Evolutionary conservation across 768 basidiomycete genomes (phyloP).

Genomic region (Podaxis sp.): DNA sequence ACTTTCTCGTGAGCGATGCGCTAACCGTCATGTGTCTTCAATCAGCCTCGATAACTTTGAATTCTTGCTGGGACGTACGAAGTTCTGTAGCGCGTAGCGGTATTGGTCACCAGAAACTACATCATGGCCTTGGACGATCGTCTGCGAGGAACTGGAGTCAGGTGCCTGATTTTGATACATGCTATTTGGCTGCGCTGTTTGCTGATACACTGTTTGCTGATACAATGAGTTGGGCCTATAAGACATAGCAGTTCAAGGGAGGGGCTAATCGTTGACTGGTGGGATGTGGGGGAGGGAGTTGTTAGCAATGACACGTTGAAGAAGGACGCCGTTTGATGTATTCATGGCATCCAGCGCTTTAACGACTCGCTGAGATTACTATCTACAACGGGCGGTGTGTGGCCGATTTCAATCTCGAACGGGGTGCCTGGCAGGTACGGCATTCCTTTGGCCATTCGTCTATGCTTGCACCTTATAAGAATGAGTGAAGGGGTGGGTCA

Average conservation of each 20-base stretch:
- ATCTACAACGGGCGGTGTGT: background rate
- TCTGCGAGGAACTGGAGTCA: slow-evolving; percentile 7
- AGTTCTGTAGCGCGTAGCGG: slow-evolving; percentile 80
- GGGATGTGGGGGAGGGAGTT: background rate
- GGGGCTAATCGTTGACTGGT: background rate
- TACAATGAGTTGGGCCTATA: background rate
- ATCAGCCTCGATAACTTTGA: background rate
- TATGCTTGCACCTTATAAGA: too few relatives aligned
- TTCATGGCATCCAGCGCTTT: background rate
- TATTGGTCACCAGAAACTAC: slow-evolving; percentile 63
- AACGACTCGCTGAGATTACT: background rate
- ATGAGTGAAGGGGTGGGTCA: too few relatives aligned
- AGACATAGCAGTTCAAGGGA: background rate
- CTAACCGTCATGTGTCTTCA: slow-evolving; percentile 28
- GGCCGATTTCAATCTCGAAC: background rate
- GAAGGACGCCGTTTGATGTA: background rate
- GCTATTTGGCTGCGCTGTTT: slow-evolving; percentile 15
- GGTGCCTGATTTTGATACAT: slow-evolving; percentile 20
- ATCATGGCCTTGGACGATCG: slow-evolving; percentile 22
- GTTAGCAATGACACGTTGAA: background rate
- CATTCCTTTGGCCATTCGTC: background rate
- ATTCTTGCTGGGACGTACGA: slow-evolving; percentile 41
- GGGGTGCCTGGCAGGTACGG: background rate
- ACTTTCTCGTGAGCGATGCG: slow-evolving; percentile 88
- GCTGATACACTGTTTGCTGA: slow-evolving; percentile 23